Percentiles rank a stretch among this genome's conserved stretches.
Evolutionary conservation across 1,284 basidiomycete genomes (phyloP).

Genomic region (Malassezia dermatis): DNA sequence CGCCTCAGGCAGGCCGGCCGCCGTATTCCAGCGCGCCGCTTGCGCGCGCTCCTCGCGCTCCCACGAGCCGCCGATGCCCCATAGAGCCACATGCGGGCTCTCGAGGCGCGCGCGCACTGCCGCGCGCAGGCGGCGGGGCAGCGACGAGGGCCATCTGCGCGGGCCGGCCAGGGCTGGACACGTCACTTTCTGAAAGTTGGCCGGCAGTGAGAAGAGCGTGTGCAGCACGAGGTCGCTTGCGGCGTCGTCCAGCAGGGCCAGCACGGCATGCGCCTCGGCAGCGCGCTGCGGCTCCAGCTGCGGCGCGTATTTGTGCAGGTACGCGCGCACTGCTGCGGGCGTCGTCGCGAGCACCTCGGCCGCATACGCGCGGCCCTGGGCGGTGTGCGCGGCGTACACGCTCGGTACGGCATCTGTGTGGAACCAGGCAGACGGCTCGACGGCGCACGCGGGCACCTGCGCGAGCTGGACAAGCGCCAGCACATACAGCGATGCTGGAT

Average conservation of each 20-base stretch:
- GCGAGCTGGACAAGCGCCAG: conserved; percentile 25
- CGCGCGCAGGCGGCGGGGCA: conserved; percentile 29
- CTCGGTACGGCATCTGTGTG: conserved; percentile 21
- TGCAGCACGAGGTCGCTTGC: conserved; percentile 28
- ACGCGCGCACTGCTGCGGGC: conserved; percentile 17
- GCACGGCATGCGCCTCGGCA: conserved; percentile 18
- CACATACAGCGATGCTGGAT: conserved; percentile 31
- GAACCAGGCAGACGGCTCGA: conserved; percentile 22
- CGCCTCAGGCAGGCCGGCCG: conserved; percentile 21
- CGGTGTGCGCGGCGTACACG: conserved; percentile 17
- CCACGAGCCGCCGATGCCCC: conserved; percentile 29
- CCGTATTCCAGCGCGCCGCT: conserved; percentile 19
- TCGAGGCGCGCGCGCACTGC: conserved; percentile 27
- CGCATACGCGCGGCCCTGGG: not conserved
- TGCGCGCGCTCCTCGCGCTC: conserved; percentile 17
- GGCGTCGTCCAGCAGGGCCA: conserved; percentile 29
- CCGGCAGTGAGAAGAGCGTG: conserved; percentile 30
- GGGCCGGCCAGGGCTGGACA: conserved; percentile 11
- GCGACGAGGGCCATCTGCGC: conserved; percentile 17
- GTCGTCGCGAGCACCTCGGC: conserved; percentile 19
- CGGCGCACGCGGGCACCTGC: conserved; percentile 10
- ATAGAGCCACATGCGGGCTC: conserved; percentile 17
- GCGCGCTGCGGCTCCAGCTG: not conserved
- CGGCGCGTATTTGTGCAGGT: conserved; percentile 11
- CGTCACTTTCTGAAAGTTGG: conserved; percentile 29